A percentile compares a stretch with the other conserved stretches of the same genome.
Evolutionary conservation across 2,329 filamentous ascomycete genomes (phyloP).

Genomic region (Penicillium expansum): DNA sequence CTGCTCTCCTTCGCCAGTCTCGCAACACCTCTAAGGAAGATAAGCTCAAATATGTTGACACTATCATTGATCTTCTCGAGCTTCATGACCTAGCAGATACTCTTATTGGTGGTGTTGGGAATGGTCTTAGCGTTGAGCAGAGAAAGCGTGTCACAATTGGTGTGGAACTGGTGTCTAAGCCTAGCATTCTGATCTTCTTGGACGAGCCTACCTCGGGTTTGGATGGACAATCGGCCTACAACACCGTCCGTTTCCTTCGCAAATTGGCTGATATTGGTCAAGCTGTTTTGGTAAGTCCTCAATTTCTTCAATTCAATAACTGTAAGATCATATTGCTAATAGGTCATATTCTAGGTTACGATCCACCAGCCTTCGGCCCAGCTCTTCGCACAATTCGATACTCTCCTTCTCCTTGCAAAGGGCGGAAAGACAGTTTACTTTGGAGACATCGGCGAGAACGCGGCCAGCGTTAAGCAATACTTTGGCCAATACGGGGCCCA

Average conservation of each 20-base stretch:
- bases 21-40: conserved; percentile 50
- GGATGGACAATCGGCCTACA: conserved; percentile 63
- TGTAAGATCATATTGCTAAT: background rate
- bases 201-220: conserved; percentile 68
- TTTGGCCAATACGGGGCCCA: conserved; percentile 61
- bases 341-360: conserved; percentile 48
- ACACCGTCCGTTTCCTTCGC: conserved; percentile 62
- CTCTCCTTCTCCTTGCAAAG: conserved; percentile 61
- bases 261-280: conserved; percentile 62
- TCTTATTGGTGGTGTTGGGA: conserved; percentile 47
- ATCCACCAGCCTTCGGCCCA: conserved; percentile 66
- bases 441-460: conserved; percentile 62
- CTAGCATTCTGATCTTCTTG: conserved; percentile 63
- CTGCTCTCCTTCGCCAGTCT: conserved; percentile 60
- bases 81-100: conserved; percentile 62
- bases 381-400: conserved; percentile 66
- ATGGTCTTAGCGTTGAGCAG: conserved; percentile 59
- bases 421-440: conserved; percentile 69
- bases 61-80: conserved; percentile 61
- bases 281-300: conserved; percentile 51
- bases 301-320: background rate
- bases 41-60: conserved; percentile 62
- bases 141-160: conserved; percentile 67
- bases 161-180: conserved; percentile 66
- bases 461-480: conserved; percentile 60